These are phyloP conservation scores for Gastrolobium bilobum DNA, from an alignment of 306 rosid genomes.

Conservation along the genomic window DNA sequence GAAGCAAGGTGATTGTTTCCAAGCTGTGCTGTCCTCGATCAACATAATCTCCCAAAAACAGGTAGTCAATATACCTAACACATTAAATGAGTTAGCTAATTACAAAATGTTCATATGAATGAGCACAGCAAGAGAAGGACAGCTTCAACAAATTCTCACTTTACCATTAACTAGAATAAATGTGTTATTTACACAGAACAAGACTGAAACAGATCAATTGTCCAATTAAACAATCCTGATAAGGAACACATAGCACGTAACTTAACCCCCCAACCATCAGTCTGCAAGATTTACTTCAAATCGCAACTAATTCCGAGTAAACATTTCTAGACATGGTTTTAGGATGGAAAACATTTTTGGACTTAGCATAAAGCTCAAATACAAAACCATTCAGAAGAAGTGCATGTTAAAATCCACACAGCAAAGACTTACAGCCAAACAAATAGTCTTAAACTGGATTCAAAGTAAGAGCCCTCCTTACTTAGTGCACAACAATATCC, in stretches of 20 bases:
- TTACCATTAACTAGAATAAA: conserved; percentile 37
- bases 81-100: conserved; percentile 46
- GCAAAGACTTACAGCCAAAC: conserved; percentile 16
- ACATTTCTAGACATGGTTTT: conserved; percentile 32
- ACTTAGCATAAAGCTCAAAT: background rate
- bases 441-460: background rate
- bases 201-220: conserved; percentile 45
- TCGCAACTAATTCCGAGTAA: conserved; percentile 17
- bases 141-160: conserved; percentile 37
- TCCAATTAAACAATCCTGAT: conserved; percentile 9
- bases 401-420: conserved; percentile 6
- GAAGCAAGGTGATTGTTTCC: conserved; percentile 97
- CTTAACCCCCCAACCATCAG: conserved; percentile 35
- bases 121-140: conserved; percentile 29
- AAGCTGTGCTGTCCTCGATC: conserved; percentile 99
- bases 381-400: conserved; percentile 32
- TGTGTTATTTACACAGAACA: conserved; percentile 32
- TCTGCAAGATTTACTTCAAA: conserved; percentile 34
- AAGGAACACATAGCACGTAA: conserved; percentile 24
- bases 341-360: background rate
- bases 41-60: conserved; percentile 99
- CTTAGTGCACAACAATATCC: conserved; percentile 17
- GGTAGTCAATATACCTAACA: conserved; percentile 96
- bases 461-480: background rate
- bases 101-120: conserved; percentile 36